Conservation (phyloP, 441 rosid species). For the Pelargonium fulgidum region DNA sequence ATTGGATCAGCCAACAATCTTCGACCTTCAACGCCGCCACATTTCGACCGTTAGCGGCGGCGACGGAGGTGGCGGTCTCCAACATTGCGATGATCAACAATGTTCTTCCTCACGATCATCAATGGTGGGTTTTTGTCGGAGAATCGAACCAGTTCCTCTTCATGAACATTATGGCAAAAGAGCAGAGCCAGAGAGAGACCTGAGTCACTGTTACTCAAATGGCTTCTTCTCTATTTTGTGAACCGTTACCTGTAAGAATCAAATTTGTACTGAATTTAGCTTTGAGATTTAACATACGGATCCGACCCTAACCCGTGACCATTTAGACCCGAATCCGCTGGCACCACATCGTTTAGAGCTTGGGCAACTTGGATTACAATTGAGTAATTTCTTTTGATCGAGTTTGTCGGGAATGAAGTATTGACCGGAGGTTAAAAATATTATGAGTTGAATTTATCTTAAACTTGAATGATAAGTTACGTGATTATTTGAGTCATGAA, state of each 20-base stretch:
- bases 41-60: constrained; percentile 26
- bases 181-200: neutral
- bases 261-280: neutral
- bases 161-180: neutral
- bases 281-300: no score
- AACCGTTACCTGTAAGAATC: neutral
- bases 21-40: constrained; percentile 34
- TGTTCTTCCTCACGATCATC: neutral
- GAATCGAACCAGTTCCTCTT: neutral
- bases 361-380: no score
- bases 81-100: constrained; percentile 31
- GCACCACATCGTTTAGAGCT: no score
- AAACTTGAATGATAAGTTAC: no score
- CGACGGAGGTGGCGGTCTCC: constrained; percentile 36
- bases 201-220: neutral
- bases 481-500: no score
- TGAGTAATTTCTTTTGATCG: no score
- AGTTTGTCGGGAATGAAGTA: no score
- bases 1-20: constrained; percentile 66
- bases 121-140: neutral
- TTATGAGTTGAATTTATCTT: no score
- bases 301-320: no score
- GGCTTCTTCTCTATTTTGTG: neutral
- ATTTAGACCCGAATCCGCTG: no score
- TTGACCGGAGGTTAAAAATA: no score